Evolutionary conservation across 345 rosid species (phyloP), one percentile per base, ranked within the genome.

Genomic region (Diplotaxis tenuifolia): DNA sequence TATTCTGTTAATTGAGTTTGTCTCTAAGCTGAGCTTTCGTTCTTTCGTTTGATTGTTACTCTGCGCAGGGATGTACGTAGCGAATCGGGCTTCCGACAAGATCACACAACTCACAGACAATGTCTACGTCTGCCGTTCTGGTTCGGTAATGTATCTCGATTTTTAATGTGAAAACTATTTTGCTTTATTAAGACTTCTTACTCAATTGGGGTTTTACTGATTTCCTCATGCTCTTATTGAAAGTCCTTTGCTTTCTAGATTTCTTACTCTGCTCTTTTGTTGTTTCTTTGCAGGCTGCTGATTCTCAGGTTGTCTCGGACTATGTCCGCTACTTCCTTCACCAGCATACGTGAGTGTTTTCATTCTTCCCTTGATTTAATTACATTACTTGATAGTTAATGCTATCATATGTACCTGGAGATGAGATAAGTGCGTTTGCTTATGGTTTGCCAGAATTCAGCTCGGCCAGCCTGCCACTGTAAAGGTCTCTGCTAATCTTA

Each of bases 381-480:
- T 31, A 21, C 31, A 20, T 11, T 20, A 58, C 22, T 59, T 67
- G n/a, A 25, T 72, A 45, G 11, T 15, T 34, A 0, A 1, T 27
- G 50, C 1, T 28, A 14, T 23, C 5, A 11, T 38, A 38, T 38
- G 45, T 38, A 38, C n/a, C 5, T 38, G 45, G 45, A 38, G 45
- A 12, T 38, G 0, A 36, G 42, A 42, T 42, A 16, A 42, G 6
- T 16, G n/a, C 3, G 15, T 63, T 21, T 22, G 65, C 71, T 29
- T 20, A 18, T 73, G 70, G 9, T 53, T 31, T 80, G 60, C 86
- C 86, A 95, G 99, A 58, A 90, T 90, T 67, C 97, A 96, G 82
- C 80, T 84, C 23, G 99, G 96, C 21, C 96, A 92, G 86, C 98
- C 99, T 70, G 94, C 99, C n/a, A 90, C 99, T 31, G 98, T 92